A percentile compares a stretch with the other conserved stretches of the same genome.
These are phyloP conservation scores for Sclerotinia spermophila DNA, from an alignment of 2,329 filamentous ascomycete genomes.

Conservation along the genomic window DNA sequence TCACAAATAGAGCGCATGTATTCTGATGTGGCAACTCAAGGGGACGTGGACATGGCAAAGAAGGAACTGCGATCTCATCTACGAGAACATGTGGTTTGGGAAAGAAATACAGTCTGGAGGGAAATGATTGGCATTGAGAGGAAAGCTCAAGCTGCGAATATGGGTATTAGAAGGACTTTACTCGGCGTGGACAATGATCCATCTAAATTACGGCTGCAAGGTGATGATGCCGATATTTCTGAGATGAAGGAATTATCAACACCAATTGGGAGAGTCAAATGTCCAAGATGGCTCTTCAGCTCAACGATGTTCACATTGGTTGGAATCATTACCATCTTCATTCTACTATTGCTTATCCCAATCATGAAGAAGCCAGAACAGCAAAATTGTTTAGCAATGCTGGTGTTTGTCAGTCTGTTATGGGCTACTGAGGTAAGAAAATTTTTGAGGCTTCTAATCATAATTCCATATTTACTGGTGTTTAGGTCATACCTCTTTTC, in stretches of 20 bases:
- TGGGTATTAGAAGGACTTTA: slow-evolving; percentile 74
- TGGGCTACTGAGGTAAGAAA: slow-evolving; percentile 87
- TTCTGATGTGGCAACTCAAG: slow-evolving; percentile 75
- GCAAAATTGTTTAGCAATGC: slow-evolving; percentile 91
- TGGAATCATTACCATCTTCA: slow-evolving; percentile 67
- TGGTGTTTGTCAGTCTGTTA: slow-evolving; percentile 87
- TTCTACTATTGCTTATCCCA: slow-evolving; percentile 68
- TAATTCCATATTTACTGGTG: slow-evolving; percentile 22
- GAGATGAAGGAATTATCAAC: slow-evolving; percentile 68
- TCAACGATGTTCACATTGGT: slow-evolving; percentile 76
- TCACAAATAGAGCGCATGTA: slow-evolving; percentile 74
- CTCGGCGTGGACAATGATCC: slow-evolving; percentile 71
- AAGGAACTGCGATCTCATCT: slow-evolving; percentile 87
- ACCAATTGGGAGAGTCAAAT: slow-evolving; percentile 71
- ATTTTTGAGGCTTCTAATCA: slow-evolving; percentile 24
- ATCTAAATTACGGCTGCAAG: slow-evolving; percentile 69
- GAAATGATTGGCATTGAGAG: slow-evolving; percentile 98
- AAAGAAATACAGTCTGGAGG: slow-evolving; percentile 96
- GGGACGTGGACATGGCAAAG: slow-evolving; percentile 71
- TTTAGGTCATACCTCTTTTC: slow-evolving; percentile 86
- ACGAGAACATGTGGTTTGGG: slow-evolving; percentile 96
- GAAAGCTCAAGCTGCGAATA: slow-evolving; percentile 87
- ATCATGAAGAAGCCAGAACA: slow-evolving; percentile 87
- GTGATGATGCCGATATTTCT: slow-evolving; percentile 67
- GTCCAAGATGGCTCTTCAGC: slow-evolving; percentile 80